Evolutionary conservation across 1,284 basidiomycete genomes (phyloP).

Genomic region (Trametes versicolor): DNA sequence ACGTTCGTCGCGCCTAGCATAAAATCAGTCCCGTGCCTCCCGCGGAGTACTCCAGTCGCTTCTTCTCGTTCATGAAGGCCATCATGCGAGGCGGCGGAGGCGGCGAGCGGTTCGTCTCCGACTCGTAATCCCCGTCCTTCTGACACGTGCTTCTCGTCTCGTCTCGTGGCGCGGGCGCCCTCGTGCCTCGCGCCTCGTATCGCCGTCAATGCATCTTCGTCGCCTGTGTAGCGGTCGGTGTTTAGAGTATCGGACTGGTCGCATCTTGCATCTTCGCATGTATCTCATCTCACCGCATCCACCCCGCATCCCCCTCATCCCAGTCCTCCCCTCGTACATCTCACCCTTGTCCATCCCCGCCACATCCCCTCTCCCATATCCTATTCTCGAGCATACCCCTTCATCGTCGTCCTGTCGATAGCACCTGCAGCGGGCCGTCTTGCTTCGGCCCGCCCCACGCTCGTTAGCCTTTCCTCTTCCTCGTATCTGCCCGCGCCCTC

Average conservation of each 20-base stretch:
- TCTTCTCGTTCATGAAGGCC: constrained; percentile 88
- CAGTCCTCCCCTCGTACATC: neutral
- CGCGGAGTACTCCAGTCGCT: constrained; percentile 84
- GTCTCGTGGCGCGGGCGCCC: neutral
- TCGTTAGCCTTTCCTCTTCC: constrained; percentile 1
- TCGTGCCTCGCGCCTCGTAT: neutral
- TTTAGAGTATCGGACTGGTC: constrained; percentile 19
- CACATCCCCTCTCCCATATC: constrained; percentile 6
- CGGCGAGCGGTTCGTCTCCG: constrained; percentile 66
- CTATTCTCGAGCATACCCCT: constrained; percentile 24
- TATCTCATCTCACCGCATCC: neutral
- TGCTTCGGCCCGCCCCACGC: constrained; percentile 12
- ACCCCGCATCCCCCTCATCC: neutral
- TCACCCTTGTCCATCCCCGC: neutral
- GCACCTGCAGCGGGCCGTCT: neutral
- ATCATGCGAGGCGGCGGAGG: constrained; percentile 88
- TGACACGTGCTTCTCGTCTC: neutral
- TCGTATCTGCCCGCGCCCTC: constrained; percentile 1
- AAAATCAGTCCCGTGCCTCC: constrained; percentile 95
- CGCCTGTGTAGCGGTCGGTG: constrained; percentile 7
- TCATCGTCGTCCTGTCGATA: constrained; percentile 2
- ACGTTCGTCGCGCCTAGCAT: constrained; percentile 61
- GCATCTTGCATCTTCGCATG: constrained; percentile 9
- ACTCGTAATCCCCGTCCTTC: constrained; percentile 39
- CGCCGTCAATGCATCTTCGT: neutral